Base-by-base conservation (phyloP, 257 asterid species). In the Apocynum venetum region DNA sequence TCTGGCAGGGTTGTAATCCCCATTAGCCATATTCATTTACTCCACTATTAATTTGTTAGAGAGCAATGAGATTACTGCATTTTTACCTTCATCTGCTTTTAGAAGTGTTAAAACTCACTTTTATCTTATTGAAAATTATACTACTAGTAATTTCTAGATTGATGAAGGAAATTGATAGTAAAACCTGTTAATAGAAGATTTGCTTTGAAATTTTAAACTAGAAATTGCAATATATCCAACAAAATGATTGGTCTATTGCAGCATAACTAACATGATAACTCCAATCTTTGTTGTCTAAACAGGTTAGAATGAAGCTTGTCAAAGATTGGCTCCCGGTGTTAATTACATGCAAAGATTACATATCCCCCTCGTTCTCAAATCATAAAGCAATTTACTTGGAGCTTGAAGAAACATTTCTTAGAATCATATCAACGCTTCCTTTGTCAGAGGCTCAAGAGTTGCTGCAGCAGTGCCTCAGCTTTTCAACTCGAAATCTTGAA, bases 261-360 rank as follows among this genome's bases (percentile, higher is more conserved):
- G 19, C 52, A 15, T 20, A 43, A 59, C 11, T 3, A 47, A 31
- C 44, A 31, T 61, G 59, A 40, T 2, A 7, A 19, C n/a, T 73
- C 49, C 20, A 49, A 46, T 53, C 35, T 69, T 73, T 68, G 76
- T 77, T 80, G 9, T 20, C 73, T 64, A 25, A 66, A 82, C 90
- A 93, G 99, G 88, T 93, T 36, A 88, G 98, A 76, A 87, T 83
- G 97, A 90, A 88, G 89, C 92, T 95, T 8, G 99, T 93, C 65
- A 87, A 84, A 76, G 89, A 91, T 69, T 95, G 99, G 98, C 97
- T 95, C 40, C 99, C 99, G 0, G 97, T 95, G 87, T 75, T 95
- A 85, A 89, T 91, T 19, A 79, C 83, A 10, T 93, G 98, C 90
- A 91, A 84, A 82, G 99, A 91, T 73, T 84, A 81, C 40, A 84